A percentile compares a stretch with the other conserved stretches of the same genome.
phyloP scores from a whole-genome alignment of 2,329 filamentous ascomycete genomes.

The Dactylellina parvicollis region DNA sequence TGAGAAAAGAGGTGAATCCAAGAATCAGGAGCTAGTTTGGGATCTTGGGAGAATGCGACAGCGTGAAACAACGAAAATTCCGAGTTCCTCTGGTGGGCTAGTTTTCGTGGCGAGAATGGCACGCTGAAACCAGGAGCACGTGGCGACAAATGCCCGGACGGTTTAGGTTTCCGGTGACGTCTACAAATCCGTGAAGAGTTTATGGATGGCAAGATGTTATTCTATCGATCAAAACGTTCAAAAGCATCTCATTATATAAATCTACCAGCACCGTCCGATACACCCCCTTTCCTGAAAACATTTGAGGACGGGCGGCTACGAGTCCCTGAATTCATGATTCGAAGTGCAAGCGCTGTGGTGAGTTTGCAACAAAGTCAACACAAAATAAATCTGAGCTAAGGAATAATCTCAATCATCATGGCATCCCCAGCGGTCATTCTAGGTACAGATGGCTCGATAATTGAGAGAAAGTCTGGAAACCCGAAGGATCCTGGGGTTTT shows the following conservation, averaged over 20 bases:
- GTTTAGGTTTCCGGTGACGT: background rate
- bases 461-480: conserved; percentile 29
- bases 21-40: conserved; percentile 4
- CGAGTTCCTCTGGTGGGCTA: background rate
- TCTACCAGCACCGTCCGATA: no score
- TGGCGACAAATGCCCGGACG: background rate
- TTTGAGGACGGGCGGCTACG: no score
- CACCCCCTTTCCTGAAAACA: no score
- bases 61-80: conserved; percentile 18
- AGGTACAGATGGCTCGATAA: conserved; percentile 33
- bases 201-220: background rate
- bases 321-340: no score
- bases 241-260: no score
- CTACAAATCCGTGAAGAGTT: background rate
- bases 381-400: no score
- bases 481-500: background rate
- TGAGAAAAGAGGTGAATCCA: background rate
- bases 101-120: conserved; percentile 3
- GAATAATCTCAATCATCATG: conserved; percentile 46
- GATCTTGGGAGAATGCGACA: background rate
- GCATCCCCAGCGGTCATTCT: conserved; percentile 21
- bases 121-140: conserved; percentile 29
- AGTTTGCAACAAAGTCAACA: no score
- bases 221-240: no score
- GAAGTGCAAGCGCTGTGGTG: no score